phyloP scores from a whole-genome alignment of 352 stramenopile genomes.

The Achlya hypogyna region DNA sequence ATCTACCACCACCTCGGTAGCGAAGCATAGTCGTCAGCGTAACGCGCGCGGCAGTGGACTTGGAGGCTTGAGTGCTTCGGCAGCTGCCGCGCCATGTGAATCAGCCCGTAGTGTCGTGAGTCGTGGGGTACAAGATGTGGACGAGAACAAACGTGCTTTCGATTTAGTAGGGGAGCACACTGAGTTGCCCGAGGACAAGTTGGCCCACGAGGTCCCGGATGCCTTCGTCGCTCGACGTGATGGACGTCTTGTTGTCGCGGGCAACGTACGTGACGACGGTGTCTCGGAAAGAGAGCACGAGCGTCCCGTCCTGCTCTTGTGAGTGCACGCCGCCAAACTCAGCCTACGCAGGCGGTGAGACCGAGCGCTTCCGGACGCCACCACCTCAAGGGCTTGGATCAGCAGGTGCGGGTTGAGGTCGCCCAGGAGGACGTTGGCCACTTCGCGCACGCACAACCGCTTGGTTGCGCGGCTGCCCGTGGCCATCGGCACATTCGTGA shows the following conservation, averaged over 20 bases:
- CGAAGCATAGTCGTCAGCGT: not conserved
- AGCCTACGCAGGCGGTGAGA: not conserved
- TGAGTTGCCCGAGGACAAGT: not conserved
- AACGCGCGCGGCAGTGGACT: not conserved
- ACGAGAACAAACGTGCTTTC: not conserved
- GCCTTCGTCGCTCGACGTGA: constrained; percentile 1
- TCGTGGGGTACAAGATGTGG: too few relatives aligned
- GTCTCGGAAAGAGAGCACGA: not conserved
- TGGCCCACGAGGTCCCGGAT: constrained; percentile 1
- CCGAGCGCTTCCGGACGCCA: not conserved
- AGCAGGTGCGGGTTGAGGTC: constrained; percentile 10
- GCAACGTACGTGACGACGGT: not conserved
- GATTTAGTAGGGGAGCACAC: not conserved
- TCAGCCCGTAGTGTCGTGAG: too few relatives aligned
- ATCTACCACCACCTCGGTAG: constrained; percentile 31
- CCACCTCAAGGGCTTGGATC: constrained; percentile 8
- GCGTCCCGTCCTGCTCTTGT: not conserved
- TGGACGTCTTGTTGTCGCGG: constrained; percentile 13
- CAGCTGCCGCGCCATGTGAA: not conserved
- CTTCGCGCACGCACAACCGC: constrained; percentile 12
- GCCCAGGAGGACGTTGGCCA: constrained; percentile 11
- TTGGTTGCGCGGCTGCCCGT: constrained; percentile 2
- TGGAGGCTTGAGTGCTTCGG: constrained; percentile 10
- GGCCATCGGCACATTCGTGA: not conserved
- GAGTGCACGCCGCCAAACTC: constrained; percentile 2